A percentile compares a stretch with the other conserved stretches of the same genome.
Evolutionary conservation across 352 stramenopile genomes (phyloP).

Genomic region (Blastocystis hominis): DNA sequence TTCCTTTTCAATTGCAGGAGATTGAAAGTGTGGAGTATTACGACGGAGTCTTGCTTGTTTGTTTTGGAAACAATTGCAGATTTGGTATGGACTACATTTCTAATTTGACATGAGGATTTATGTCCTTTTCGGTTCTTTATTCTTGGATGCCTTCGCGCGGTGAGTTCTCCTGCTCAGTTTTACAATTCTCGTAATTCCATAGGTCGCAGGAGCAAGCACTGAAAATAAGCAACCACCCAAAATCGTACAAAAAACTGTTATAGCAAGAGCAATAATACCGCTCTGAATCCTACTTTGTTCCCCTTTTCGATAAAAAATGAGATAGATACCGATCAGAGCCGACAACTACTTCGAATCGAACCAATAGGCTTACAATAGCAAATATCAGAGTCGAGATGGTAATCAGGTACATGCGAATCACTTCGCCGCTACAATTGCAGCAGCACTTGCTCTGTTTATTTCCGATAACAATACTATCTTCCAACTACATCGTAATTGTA

Average conservation of each 20-base stretch:
- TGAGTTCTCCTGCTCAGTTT: not conserved
- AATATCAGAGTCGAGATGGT: conserved; percentile 25
- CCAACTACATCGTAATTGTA: not conserved
- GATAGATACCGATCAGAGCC: not conserved
- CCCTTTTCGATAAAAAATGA: not conserved
- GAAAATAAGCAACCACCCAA: not conserved
- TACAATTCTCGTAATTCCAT: conserved; percentile 25
- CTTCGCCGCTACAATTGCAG: not conserved
- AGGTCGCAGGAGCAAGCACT: conserved; percentile 38
- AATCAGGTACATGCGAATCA: not conserved
- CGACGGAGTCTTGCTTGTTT: not conserved
- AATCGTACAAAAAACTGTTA: not conserved
- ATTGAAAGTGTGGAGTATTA: not conserved
- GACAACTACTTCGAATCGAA: not conserved
- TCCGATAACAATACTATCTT: conserved; percentile 25
- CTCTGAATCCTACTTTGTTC: not conserved
- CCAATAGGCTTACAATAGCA: not conserved
- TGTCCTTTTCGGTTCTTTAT: not conserved
- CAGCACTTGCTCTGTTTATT: not conserved
- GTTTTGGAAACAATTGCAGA: not conserved
- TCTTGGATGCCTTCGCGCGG: not conserved
- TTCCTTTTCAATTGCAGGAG: no score
- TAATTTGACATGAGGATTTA: not conserved
- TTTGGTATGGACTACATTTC: not conserved
- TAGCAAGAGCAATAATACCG: conserved; percentile 1